phyloP scores from a whole-genome alignment of 768 basidiomycete genomes.

The Boletus reticulatus region DNA sequence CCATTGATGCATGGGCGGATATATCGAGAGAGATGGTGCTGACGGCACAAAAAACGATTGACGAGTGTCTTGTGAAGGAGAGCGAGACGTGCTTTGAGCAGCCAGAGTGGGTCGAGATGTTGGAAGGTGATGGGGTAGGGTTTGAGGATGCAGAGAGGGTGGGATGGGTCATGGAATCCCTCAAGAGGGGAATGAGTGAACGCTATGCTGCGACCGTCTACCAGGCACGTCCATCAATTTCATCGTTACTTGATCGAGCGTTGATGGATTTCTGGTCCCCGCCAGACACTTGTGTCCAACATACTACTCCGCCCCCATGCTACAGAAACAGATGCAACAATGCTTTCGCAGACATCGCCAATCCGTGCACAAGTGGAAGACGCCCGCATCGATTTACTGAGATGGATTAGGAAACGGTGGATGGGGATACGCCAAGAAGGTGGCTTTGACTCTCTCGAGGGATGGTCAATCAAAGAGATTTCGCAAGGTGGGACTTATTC shows the following conservation, averaged over 20 bases:
- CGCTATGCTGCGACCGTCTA: constrained; percentile 68
- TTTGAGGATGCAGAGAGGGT: constrained; percentile 81
- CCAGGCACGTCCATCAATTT: constrained; percentile 49
- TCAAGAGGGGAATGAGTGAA: constrained; percentile 61
- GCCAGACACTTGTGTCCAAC: constrained; percentile 66
- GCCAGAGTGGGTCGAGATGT: constrained; percentile 69
- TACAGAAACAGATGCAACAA: constrained; percentile 54
- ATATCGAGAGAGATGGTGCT: constrained; percentile 59
- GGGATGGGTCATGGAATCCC: constrained; percentile 68
- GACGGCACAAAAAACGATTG: constrained; percentile 56
- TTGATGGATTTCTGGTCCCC: not conserved
- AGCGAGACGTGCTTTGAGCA: constrained; percentile 66
- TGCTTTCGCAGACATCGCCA: constrained; percentile 67
- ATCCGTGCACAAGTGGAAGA: constrained; percentile 74
- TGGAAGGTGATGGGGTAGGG: constrained; percentile 68
- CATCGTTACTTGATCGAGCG: not conserved
- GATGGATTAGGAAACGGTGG: constrained; percentile 82
- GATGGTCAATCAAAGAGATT: constrained; percentile 89
- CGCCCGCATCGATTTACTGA: constrained; percentile 41
- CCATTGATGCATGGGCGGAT: constrained; percentile 52
- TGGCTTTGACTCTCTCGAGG: constrained; percentile 82
- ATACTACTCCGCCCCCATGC: constrained; percentile 70
- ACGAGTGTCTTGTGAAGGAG: constrained; percentile 57
- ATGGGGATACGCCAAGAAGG: constrained; percentile 65
- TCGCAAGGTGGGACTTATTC: constrained; percentile 27